A percentile compares a stretch with the other conserved stretches of the same genome.
phyloP scores from a whole-genome alignment of 305 asterid species.

The Fraxinus ornus region DNA sequence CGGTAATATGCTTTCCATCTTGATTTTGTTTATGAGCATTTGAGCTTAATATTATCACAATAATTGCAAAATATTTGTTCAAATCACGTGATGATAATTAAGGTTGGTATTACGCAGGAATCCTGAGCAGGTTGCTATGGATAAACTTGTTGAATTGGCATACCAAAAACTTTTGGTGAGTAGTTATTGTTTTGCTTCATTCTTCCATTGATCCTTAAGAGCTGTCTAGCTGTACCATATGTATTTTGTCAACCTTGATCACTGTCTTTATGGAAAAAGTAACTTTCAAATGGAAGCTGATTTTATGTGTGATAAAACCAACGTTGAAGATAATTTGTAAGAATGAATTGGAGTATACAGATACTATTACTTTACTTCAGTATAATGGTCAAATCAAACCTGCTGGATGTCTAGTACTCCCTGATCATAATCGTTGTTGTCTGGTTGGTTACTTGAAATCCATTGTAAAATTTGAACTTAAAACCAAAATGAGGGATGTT shows the following conservation, averaged over 20 bases:
- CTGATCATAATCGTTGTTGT: background rate
- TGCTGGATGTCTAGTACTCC: background rate
- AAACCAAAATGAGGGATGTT: background rate
- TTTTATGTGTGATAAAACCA: background rate
- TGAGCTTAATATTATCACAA: constrained; percentile 7
- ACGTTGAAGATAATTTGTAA: background rate
- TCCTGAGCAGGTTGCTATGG: constrained; percentile 85
- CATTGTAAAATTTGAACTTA: background rate
- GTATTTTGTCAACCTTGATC: background rate
- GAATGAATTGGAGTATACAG: background rate
- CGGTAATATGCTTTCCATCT: constrained; percentile 42
- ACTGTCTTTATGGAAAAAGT: background rate
- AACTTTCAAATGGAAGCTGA: background rate
- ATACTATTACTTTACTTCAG: background rate
- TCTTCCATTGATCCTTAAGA: background rate
- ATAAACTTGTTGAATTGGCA: constrained; percentile 74
- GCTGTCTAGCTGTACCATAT: constrained; percentile 1
- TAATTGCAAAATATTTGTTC: constrained; percentile 7
- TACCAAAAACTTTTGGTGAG: constrained; percentile 84
- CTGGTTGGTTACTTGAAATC: background rate
- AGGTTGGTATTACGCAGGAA: constrained; percentile 46
- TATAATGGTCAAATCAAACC: background rate
- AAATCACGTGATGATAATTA: constrained; percentile 17
- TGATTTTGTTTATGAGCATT: constrained; percentile 15
- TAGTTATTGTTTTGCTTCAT: constrained; percentile 20